phyloP scores from a whole-genome alignment of 1,139 yeast species.

The Pichia cactophila region DNA sequence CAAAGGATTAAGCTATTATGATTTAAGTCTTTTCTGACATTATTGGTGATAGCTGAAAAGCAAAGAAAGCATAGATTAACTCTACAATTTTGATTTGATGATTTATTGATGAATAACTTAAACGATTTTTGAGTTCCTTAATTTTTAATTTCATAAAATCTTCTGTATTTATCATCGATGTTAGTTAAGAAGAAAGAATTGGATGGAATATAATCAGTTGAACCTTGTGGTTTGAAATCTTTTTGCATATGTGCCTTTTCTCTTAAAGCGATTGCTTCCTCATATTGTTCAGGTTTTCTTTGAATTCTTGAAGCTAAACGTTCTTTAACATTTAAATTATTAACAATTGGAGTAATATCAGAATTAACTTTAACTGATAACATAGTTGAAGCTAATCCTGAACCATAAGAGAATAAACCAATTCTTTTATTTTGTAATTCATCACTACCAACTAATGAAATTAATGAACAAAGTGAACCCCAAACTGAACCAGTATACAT shows the following conservation, averaged over 20 bases:
- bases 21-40: not conserved
- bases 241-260: constrained; percentile 85
- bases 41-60: not conserved
- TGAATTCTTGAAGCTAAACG: constrained; percentile 61
- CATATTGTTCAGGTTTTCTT: constrained; percentile 73
- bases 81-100: too few species aligned
- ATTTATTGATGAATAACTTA: not conserved
- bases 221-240: constrained; percentile 70
- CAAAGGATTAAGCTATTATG: not conserved
- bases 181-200: constrained; percentile 83
- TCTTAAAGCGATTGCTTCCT: constrained; percentile 74
- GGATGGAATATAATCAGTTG: constrained; percentile 55
- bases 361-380: constrained; percentile 75
- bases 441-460: constrained; percentile 68
- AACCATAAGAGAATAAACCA: constrained; percentile 94
- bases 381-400: constrained; percentile 92
- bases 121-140: constrained; percentile 5
- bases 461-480: constrained; percentile 76
- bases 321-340: constrained; percentile 59
- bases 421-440: constrained; percentile 75
- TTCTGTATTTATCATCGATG: constrained; percentile 84
- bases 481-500: constrained; percentile 96
- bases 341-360: constrained; percentile 64
- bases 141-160: constrained; percentile 48
- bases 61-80: not conserved